These are phyloP conservation scores for Xylariaceae sp. DNA, from an alignment of 2,329 filamentous ascomycete genomes.

Conservation along the genomic window DNA sequence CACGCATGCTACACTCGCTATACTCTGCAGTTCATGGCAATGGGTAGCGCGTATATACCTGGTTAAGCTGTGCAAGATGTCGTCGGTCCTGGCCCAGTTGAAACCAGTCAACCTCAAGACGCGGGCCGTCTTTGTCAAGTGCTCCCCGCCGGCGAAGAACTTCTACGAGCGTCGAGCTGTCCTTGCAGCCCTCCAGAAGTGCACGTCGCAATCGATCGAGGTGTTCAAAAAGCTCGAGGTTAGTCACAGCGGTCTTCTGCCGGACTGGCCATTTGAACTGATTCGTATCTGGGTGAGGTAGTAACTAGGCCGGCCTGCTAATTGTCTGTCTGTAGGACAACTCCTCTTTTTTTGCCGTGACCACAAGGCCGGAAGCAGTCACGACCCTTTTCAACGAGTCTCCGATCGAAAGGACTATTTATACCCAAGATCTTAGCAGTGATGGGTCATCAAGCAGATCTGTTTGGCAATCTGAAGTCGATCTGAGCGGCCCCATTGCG, in stretches of 20 bases:
- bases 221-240: slow-evolving; percentile 46
- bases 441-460: slow-evolving; percentile 13
- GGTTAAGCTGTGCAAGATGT: no score
- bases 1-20: no score
- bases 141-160: slow-evolving; percentile 45
- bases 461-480: slow-evolving; percentile 23
- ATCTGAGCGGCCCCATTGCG: slow-evolving; percentile 22
- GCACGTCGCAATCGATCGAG: slow-evolving; percentile 36
- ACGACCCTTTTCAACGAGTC: slow-evolving; percentile 38
- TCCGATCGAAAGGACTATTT: slow-evolving; percentile 42
- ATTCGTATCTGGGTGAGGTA: no score
- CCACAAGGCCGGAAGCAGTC: slow-evolving; percentile 37
- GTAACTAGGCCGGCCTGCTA: no score
- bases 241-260: slow-evolving; percentile 5
- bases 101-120: slow-evolving; percentile 25
- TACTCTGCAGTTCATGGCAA: no score
- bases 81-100: slow-evolving; percentile 26
- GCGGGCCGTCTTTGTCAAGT: slow-evolving; percentile 42
- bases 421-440: slow-evolving; percentile 19
- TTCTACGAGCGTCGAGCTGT: slow-evolving; percentile 52
- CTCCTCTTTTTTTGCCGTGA: slow-evolving; percentile 46
- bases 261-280: no score
- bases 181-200: slow-evolving; percentile 42
- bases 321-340: slow-evolving; percentile 36
- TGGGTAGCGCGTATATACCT: no score